Evolutionary conservation across 768 basidiomycete species (phyloP), one percentile per base, ranked within the genome.

Genomic region (Psilocybe cubensis): DNA sequence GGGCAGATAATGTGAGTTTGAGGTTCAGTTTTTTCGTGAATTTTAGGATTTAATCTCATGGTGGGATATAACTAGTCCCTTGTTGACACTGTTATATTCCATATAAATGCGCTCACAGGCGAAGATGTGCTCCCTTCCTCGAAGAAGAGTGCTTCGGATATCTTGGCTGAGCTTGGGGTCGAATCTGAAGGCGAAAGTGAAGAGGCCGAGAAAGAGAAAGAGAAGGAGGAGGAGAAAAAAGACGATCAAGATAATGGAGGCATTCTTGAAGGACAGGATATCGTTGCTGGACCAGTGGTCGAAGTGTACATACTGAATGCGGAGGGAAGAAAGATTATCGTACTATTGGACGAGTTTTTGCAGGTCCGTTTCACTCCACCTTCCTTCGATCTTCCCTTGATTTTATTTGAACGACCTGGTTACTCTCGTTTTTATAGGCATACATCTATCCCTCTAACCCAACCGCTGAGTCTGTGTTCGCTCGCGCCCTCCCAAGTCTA

Each of bases 101-200:
- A 91, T 50, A 73, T 94, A 28, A 81, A 93, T 60, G 87, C 90
- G 1, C 63, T 91, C n/a, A 93, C 88, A 0, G 92, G 92, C n/a
- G 78, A 79, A n/a, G 85, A 90, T 52, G 70, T 72, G 5, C 65
- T 25, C 7, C 3, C 17, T 18, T n/a, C n/a, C n/a, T n/a, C n/a
- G n/a, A n/a, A n/a, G n/a, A n/a, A n/a, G n/a, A n/a, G n/a, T n/a
- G n/a, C n/a, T n/a, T n/a, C n/a, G n/a, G n/a, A n/a, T n/a, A n/a
- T n/a, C n/a, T n/a, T n/a, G n/a, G n/a, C n/a, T n/a, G n/a, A n/a
- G n/a, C n/a, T n/a, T n/a, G n/a, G n/a, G n/a, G n/a, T n/a, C n/a
- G n/a, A n/a, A n/a, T n/a, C n/a, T n/a, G n/a, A n/a, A n/a, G n/a
- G n/a, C n/a, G n/a, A n/a, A n/a, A n/a, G n/a, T n/a, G n/a, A n/a